A percentile compares a stretch with the other conserved stretches of the same genome.
phyloP scores from a whole-genome alignment of 345 rosid genomes.

The Carallia pectinifolia region DNA sequence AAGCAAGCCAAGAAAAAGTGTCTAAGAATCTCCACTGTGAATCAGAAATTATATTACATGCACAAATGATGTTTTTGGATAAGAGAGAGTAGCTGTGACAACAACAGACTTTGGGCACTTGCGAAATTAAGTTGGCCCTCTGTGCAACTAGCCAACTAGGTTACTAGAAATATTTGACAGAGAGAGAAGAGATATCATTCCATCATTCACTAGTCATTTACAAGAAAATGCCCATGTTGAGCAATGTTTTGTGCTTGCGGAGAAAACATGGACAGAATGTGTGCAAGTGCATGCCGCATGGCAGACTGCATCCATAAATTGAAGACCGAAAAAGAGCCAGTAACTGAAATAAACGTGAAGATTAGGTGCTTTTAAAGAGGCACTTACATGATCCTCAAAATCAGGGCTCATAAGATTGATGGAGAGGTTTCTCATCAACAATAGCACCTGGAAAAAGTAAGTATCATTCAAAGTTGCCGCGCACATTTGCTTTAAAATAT shows the following conservation, averaged over 20 bases:
- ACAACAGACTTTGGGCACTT: conserved; percentile 5
- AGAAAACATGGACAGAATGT: background rate
- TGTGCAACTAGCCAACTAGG: background rate
- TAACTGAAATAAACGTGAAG: background rate
- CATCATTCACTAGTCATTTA: too few relatives aligned
- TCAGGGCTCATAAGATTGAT: conserved; percentile 82
- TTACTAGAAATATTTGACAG: too few relatives aligned
- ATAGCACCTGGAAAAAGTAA: conserved; percentile 52
- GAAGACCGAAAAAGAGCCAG: background rate
- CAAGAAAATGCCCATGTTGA: background rate
- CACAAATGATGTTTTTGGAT: background rate
- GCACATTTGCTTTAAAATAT: background rate
- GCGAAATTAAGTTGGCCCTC: background rate
- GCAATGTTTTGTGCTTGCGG: background rate
- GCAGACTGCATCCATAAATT: background rate
- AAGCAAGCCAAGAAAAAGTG: background rate
- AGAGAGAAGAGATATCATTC: too few relatives aligned
- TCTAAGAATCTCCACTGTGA: background rate
- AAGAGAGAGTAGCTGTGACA: background rate
- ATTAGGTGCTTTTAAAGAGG: conserved; percentile 15
- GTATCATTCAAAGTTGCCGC: background rate
- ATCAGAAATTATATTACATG: background rate
- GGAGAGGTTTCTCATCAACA: conserved; percentile 93
- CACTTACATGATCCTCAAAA: conserved; percentile 90
- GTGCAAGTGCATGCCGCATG: background rate